A percentile compares a stretch with the other conserved stretches of the same genome.
These are phyloP conservation scores for Trichosporon asahii DNA, from an alignment of 1,284 basidiomycete genomes.

Conservation along the genomic window DNA sequence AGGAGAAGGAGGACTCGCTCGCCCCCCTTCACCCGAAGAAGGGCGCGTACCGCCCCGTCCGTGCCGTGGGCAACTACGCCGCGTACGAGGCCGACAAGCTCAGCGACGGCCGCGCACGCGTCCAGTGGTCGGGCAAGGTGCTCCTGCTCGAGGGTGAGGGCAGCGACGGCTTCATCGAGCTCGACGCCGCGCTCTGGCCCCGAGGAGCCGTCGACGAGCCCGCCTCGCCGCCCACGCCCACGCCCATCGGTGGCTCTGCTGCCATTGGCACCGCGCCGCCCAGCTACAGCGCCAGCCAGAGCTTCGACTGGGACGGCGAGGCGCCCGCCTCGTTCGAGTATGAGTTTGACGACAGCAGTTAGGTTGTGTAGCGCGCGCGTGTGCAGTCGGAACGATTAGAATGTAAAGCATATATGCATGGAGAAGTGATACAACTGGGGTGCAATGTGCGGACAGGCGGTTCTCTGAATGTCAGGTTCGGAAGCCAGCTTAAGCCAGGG, in stretches of 20 bases:
- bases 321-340: conserved; percentile 60
- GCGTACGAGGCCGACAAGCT: conserved; percentile 22
- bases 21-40: conserved; percentile 20
- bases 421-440: background rate
- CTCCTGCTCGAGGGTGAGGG: conserved; percentile 59
- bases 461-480: too few species aligned
- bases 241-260: conserved; percentile 37
- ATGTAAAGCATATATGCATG: conserved; percentile 10
- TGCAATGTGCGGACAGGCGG: too few species aligned
- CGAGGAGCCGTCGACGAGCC: conserved; percentile 51
- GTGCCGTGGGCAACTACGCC: conserved; percentile 21
- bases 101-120: conserved; percentile 24
- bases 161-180: conserved; percentile 65
- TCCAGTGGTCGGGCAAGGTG: conserved; percentile 62
- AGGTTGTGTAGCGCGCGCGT: conserved; percentile 16
- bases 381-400: conserved; percentile 3
- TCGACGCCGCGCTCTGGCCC: conserved; percentile 55
- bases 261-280: conserved; percentile 34
- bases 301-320: conserved; percentile 65
- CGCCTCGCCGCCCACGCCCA: conserved; percentile 18
- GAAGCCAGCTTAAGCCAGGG: too few species aligned
- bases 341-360: conserved; percentile 40
- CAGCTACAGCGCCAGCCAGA: conserved; percentile 38
- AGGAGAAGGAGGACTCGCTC: conserved; percentile 8
- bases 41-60: conserved; percentile 24